These are phyloP conservation scores for Neonothopanus nambi DNA, from an alignment of 1,284 basidiomycete species.

Conservation along the genomic window DNA sequence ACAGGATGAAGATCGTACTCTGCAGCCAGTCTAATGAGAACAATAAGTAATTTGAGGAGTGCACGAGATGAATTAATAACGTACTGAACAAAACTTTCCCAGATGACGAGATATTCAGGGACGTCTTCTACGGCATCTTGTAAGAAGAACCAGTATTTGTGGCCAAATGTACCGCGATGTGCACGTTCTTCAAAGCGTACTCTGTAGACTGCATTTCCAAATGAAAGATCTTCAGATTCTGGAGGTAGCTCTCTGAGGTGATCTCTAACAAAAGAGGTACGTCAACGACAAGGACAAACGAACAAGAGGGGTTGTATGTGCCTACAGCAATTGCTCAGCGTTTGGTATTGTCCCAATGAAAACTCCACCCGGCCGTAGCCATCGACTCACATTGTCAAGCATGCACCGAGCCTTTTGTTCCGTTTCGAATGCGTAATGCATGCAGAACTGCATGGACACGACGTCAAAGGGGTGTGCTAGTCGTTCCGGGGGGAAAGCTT, in stretches of 20 bases:
- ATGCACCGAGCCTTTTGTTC: constrained; percentile 86
- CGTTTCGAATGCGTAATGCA: constrained; percentile 98
- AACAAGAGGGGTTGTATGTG: constrained; percentile 21
- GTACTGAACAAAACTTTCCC: constrained; percentile 89
- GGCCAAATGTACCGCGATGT: constrained; percentile 75
- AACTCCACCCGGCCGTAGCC: constrained; percentile 80
- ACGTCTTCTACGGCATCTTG: constrained; percentile 96
- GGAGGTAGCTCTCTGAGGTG: constrained; percentile 67
- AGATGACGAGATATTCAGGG: constrained; percentile 94
- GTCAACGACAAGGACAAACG: constrained; percentile 10
- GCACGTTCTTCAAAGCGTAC: constrained; percentile 80
- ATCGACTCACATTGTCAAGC: constrained; percentile 87
- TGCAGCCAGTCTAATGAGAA: constrained; percentile 66
- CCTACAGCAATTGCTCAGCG: constrained; percentile 76
- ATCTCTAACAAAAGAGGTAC: constrained; percentile 43
- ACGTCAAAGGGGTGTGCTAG: constrained; percentile 80
- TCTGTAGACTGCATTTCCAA: constrained; percentile 90
- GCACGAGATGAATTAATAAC: constrained; percentile 28
- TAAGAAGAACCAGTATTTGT: constrained; percentile 93
- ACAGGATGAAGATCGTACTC: constrained; percentile 78
- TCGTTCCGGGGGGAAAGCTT: constrained; percentile 64
- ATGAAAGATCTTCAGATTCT: constrained; percentile 64
- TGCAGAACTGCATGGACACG: constrained; percentile 98
- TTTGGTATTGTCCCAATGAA: constrained; percentile 97
- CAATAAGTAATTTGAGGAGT: constrained; percentile 8